Evolutionary conservation across 1,284 basidiomycete species (phyloP).

Genomic region (Marasmius oreades): DNA sequence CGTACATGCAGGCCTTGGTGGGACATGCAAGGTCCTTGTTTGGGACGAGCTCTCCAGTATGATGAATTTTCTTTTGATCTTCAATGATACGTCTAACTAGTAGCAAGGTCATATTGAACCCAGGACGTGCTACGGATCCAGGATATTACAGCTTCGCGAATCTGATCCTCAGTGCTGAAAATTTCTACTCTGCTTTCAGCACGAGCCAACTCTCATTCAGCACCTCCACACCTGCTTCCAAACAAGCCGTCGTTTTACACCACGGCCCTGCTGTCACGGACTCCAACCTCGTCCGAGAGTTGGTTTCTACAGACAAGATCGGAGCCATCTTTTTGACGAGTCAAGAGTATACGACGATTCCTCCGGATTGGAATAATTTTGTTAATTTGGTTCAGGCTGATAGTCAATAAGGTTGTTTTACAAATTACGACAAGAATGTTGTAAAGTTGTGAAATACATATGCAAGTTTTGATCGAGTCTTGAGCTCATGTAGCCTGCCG

Average conservation of each 20-base stretch:
- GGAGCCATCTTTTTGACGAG: constrained; percentile 20
- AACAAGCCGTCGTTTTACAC: constrained; percentile 21
- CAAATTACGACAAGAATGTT: no score
- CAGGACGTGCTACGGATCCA: constrained; percentile 13
- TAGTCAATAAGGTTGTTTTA: not conserved
- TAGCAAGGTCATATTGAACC: constrained; percentile 23
- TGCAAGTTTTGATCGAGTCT: no score
- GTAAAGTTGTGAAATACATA: no score
- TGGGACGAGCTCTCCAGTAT: constrained; percentile 3
- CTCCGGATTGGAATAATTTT: not conserved
- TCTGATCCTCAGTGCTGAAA: constrained; percentile 21
- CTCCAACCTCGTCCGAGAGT: constrained; percentile 6
- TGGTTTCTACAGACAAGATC: constrained; percentile 13
- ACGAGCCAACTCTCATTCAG: constrained; percentile 10
- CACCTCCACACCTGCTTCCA: constrained; percentile 15
- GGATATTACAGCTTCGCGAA: constrained; percentile 19
- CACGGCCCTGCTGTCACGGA: constrained; percentile 15
- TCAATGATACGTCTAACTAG: no score
- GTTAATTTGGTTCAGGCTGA: not conserved
- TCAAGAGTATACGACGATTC: not conserved
- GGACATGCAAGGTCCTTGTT: not conserved
- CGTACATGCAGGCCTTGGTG: constrained; percentile 17
- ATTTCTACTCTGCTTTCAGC: constrained; percentile 15
- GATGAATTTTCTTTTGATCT: not conserved
- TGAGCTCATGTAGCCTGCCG: no score